A percentile compares a stretch with the other conserved stretches of the same genome.
Evolutionary conservation across 768 basidiomycete species (phyloP).

Genomic region (Russula emetica): DNA sequence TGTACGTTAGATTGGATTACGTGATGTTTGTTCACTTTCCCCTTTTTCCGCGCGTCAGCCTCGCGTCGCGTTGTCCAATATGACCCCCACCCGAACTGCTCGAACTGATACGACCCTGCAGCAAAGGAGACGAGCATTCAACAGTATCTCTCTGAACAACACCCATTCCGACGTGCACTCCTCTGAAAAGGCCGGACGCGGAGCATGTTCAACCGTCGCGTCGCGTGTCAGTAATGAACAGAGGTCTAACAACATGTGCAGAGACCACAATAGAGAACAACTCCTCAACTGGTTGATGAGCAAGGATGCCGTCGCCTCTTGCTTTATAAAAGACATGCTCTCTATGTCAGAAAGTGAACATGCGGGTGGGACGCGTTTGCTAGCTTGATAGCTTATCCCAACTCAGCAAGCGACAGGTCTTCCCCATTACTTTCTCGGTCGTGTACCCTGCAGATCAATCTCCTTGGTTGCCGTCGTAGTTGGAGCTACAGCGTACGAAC

Average conservation of each 20-base stretch:
- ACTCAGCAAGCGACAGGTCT: constrained; percentile 35
- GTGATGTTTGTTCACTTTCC: not conserved
- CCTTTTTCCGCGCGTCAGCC: not conserved
- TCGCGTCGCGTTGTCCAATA: not conserved
- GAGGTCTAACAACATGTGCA: not conserved
- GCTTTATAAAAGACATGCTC: constrained; percentile 21
- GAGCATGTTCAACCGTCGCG: not conserved
- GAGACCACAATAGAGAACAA: constrained; percentile 9
- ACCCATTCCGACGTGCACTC: not conserved
- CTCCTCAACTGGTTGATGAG: constrained; percentile 23
- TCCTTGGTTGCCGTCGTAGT: constrained; percentile 60
- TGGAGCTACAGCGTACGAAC: constrained; percentile 56
- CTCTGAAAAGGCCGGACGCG: not conserved
- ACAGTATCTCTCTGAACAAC: constrained; percentile 3
- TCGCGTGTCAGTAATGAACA: constrained; percentile 7
- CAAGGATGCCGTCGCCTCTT: constrained; percentile 15
- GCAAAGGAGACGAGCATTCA: not conserved
- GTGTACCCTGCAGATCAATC: constrained; percentile 65
- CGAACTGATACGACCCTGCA: constrained; percentile 12
- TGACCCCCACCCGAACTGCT: constrained; percentile 13
- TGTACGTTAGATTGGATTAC: not conserved
- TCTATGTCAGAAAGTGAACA: constrained; percentile 21
- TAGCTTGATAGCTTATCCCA: not conserved
- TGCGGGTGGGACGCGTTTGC: constrained; percentile 15
- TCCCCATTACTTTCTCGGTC: constrained; percentile 69